phyloP scores from a whole-genome alignment of 257 asterid genomes.

The Solanum tarijense region DNA sequence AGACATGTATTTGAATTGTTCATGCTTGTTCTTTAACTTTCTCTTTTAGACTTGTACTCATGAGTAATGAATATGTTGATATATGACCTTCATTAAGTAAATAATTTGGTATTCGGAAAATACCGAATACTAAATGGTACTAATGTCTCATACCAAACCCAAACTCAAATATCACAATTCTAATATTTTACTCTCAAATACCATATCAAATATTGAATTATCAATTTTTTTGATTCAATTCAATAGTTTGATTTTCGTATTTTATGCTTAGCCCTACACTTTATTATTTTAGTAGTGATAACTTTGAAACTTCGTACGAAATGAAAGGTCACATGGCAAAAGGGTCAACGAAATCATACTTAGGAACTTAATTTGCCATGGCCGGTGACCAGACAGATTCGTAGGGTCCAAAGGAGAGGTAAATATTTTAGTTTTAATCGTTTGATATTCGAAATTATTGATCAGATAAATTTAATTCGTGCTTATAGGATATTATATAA shows the following conservation, averaged over 20 bases:
- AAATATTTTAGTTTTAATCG: background rate
- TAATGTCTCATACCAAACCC: background rate
- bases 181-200: background rate
- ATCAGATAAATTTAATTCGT: background rate
- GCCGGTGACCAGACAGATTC: background rate
- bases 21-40: background rate
- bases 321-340: slow-evolving; percentile 12
- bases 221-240: background rate
- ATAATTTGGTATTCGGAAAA: background rate
- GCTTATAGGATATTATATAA: background rate
- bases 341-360: background rate
- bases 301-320: slow-evolving; percentile 14
- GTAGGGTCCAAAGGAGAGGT: background rate
- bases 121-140: background rate
- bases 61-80: background rate
- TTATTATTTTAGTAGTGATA: background rate
- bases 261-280: background rate
- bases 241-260: background rate
- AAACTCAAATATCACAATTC: too few relatives aligned
- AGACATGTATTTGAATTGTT: background rate
- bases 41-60: background rate
- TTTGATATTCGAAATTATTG: background rate
- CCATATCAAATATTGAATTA: background rate
- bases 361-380: background rate
- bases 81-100: background rate